phyloP scores from a whole-genome alignment of 306 rosid species.

The Gastrolobium bilobum region DNA sequence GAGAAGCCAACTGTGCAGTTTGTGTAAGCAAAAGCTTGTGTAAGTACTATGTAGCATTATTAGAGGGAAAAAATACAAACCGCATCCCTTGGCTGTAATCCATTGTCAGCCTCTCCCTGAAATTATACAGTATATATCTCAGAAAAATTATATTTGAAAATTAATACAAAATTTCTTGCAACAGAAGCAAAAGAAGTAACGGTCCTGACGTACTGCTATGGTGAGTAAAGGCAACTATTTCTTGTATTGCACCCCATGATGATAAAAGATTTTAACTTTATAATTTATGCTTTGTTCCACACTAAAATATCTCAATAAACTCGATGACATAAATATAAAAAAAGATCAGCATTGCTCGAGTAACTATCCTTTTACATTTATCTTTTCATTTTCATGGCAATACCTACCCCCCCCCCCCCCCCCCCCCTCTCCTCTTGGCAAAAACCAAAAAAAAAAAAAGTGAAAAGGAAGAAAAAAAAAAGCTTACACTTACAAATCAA shows the following conservation, averaged over 20 bases:
- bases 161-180: slow-evolving; percentile 19
- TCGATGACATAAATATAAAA: slow-evolving; percentile 10
- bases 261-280: neutral
- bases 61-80: slow-evolving; percentile 59
- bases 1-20: neutral
- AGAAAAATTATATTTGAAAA: slow-evolving; percentile 25
- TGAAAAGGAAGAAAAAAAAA: neutral
- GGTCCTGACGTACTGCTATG: slow-evolving; percentile 16
- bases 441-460: neutral
- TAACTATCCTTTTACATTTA: neutral
- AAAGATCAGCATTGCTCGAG: slow-evolving; percentile 15
- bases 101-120: slow-evolving; percentile 79
- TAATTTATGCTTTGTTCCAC: slow-evolving; percentile 2
- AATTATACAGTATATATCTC: slow-evolving; percentile 31
- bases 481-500: no score
- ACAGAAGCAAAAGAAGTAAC: slow-evolving; percentile 24
- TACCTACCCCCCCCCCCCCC: neutral
- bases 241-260: neutral
- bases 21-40: slow-evolving; percentile 7
- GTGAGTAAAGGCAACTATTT: slow-evolving; percentile 16
- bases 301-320: neutral
- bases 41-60: slow-evolving; percentile 6
- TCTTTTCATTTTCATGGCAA: slow-evolving; percentile 25
- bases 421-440: neutral
- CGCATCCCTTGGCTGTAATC: slow-evolving; percentile 77